Percentiles rank a stretch among this genome's conserved stretches.
Evolutionary conservation across 306 rosid species (phyloP).

Genomic region (Trichosanthes truncata): DNA sequence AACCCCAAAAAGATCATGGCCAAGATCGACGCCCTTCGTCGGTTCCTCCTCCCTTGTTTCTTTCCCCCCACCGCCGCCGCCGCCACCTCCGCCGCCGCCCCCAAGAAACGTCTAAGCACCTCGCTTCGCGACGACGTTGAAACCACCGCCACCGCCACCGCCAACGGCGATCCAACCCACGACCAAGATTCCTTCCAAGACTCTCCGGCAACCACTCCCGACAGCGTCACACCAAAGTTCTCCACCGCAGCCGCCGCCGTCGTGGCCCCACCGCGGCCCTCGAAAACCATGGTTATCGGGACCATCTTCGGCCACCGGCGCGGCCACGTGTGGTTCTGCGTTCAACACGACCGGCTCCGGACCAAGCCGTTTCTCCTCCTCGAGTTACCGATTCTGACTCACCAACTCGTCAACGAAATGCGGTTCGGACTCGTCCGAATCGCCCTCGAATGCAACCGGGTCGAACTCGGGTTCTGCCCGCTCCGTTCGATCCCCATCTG

Average conservation of each 20-base stretch:
- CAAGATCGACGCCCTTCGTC: slow-evolving; percentile 73
- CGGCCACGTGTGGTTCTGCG: slow-evolving; percentile 77
- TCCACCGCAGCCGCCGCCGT: neutral
- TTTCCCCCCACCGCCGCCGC: slow-evolving; percentile 21
- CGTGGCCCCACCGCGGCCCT: slow-evolving; percentile 37
- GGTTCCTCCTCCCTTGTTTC: slow-evolving; percentile 74
- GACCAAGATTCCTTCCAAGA: slow-evolving; percentile 27
- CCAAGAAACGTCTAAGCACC: slow-evolving; percentile 71
- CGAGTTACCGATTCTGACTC: slow-evolving; percentile 60
- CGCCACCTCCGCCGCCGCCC: neutral
- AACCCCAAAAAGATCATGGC: slow-evolving; percentile 26
- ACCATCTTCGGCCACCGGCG: slow-evolving; percentile 83
- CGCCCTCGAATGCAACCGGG: slow-evolving; percentile 49
- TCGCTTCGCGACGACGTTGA: slow-evolving; percentile 33
- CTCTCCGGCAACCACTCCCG: slow-evolving; percentile 22
- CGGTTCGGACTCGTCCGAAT: slow-evolving; percentile 67
- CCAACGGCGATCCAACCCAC: neutral
- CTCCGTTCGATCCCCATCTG: slow-evolving; percentile 65
- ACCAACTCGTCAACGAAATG: slow-evolving; percentile 78
- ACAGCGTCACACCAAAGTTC: neutral
- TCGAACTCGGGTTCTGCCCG: slow-evolving; percentile 34
- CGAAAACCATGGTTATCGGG: slow-evolving; percentile 73
- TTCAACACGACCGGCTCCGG: slow-evolving; percentile 62
- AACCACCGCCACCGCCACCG: neutral
- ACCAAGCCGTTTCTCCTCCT: slow-evolving; percentile 58